Evolutionary conservation across 768 basidiomycete genomes (phyloP), one percentile per base, ranked within the genome.

Genomic region (Phylloporus sp.): DNA sequence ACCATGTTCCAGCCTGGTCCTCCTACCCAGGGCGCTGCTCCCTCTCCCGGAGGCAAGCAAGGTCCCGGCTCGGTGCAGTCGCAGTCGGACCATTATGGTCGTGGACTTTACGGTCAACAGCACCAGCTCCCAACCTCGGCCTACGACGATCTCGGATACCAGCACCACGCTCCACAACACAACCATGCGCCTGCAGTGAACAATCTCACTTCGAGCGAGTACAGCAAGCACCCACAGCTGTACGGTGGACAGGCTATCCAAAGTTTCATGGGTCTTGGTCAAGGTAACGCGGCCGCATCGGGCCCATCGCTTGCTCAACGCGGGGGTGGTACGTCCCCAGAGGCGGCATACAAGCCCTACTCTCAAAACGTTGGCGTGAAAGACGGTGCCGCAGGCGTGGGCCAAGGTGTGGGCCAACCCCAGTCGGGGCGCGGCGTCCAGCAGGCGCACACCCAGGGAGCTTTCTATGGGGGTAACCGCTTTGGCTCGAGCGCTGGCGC

Each of bases 291-390:
- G 6, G 57, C 74, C 0, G 62, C 74, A 18, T 69, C 74, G 29
- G 81, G 76, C 5, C 76, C 77, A 10, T 70, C 70, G 22, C 63
- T 73, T 27, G 67, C 68, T 20, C 71, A 74, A 44, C 72, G 74
- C 14, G 49, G 47, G 27, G 71, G 73, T 17, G 78, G 75, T 27
- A 71, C 73, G 13, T 86, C 85, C 6, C 86, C 86, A 1, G 87
- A 89, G 65, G 69, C 79, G 8, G 69, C 83, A 14, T 89, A 86
- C 68, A 89, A 90, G 60, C 81, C 84, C 10, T 89, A 88, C 58
- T 78, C 76, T 39, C 68, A 63, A 44, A 67, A 66, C 40, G 70
- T 66, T n/a, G 66, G 64, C 5, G 70, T 75, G 10, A 86, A 86
- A 70, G 86, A 85, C 46, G 78, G 78, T 3, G 52, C 75, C 3